These are phyloP conservation scores for Neohortaea acidophila DNA, from an alignment of 495 filamentous ascomycete species.

Conservation along the genomic window DNA sequence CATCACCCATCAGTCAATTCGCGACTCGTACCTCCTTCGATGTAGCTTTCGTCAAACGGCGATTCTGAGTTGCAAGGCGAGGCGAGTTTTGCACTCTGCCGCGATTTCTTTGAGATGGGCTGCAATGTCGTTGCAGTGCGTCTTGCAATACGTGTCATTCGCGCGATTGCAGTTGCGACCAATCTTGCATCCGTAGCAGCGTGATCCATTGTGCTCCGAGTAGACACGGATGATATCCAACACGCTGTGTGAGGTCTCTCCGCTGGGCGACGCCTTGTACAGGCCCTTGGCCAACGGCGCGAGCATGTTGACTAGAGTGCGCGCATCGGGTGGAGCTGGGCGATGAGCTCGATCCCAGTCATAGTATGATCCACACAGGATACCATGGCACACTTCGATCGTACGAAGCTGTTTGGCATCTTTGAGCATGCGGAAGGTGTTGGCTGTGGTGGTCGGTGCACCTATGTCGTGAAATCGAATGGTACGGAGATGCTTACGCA, in stretches of 20 bases:
- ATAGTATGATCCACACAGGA: background rate
- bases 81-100: too few species aligned
- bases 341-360: too few species aligned
- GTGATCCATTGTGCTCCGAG: background rate
- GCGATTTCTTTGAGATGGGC: too few species aligned
- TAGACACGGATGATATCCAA: background rate
- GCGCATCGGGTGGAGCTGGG: background rate
- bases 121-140: too few species aligned
- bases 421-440: background rate
- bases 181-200: background rate
- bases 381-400: background rate
- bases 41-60: too few species aligned
- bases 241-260: background rate
- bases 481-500: constrained; percentile 6
- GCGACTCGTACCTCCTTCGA: too few species aligned
- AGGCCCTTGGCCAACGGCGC: background rate
- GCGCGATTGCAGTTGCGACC: too few species aligned
- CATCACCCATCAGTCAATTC: too few species aligned
- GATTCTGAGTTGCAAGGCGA: too few species aligned
- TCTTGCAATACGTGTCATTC: too few species aligned
- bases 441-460: background rate
- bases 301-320: background rate
- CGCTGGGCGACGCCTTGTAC: background rate
- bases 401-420: constrained; percentile 1
- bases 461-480: background rate